phyloP scores from a whole-genome alignment of 176 grass and related monocot species.

The Tuctoria greenei region DNA sequence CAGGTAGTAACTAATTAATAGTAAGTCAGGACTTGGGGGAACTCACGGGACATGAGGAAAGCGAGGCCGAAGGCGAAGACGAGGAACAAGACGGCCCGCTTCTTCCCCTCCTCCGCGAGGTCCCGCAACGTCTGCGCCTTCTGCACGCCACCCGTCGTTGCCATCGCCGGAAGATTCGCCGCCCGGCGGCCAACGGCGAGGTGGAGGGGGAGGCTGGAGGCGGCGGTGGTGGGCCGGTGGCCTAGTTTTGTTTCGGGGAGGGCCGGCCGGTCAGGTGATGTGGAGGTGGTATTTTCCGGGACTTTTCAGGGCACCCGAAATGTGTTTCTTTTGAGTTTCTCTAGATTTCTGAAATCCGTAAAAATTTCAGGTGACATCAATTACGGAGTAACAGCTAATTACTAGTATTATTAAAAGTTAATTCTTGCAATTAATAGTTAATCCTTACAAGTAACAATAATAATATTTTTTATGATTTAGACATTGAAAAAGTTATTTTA shows the following conservation, averaged over 20 bases:
- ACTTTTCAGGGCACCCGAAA: not conserved
- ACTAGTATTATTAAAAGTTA: too few relatives aligned
- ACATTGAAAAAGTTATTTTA: too few relatives aligned
- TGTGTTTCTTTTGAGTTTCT: not conserved
- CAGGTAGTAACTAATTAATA: not conserved
- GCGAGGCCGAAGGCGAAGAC: conserved; percentile 54
- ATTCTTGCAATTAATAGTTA: too few relatives aligned
- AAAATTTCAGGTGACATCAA: too few relatives aligned
- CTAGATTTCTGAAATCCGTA: too few relatives aligned
- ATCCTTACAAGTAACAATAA: too few relatives aligned
- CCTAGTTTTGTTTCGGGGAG: conserved; percentile 3
- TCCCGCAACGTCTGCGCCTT: conserved; percentile 45
- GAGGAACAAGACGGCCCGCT: conserved; percentile 56
- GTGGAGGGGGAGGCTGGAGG: not conserved
- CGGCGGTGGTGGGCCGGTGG: not conserved
- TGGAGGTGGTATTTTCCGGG: not conserved
- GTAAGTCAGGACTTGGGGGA: not conserved
- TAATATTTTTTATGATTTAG: too few relatives aligned
- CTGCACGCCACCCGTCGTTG: not conserved
- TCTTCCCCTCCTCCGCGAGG: conserved; percentile 61
- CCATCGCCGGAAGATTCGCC: conserved; percentile 33
- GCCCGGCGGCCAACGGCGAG: not conserved
- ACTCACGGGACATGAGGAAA: conserved; percentile 63
- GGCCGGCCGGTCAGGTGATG: conserved; percentile 2
- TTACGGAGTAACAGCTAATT: too few relatives aligned